Evolutionary conservation across 495 filamentous ascomycete species (phyloP).

Genomic region (Cenococcum geophilum): DNA sequence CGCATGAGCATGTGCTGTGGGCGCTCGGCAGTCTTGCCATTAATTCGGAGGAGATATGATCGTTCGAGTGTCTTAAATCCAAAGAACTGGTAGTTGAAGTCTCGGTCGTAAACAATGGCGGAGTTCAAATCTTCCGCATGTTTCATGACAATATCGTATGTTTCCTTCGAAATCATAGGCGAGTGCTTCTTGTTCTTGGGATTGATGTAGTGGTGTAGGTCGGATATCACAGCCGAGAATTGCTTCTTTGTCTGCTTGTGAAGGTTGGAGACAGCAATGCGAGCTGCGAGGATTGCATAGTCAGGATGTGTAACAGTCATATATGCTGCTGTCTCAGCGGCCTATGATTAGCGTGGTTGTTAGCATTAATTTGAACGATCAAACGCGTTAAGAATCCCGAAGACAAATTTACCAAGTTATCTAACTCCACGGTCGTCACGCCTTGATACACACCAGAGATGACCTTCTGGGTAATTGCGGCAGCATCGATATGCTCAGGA

Average conservation of each 20-base stretch:
- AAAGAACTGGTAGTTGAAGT: conserved; percentile 99
- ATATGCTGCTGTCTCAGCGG: conserved; percentile 97
- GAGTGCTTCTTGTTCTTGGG: conserved; percentile 79
- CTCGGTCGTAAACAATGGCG: conserved; percentile 96
- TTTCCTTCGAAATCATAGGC: conserved; percentile 88
- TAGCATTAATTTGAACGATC: conserved; percentile 8
- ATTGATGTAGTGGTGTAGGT: conserved; percentile 94
- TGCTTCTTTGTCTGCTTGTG: conserved; percentile 99
- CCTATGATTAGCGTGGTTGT: conserved; percentile 47
- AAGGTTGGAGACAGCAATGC: conserved; percentile 97
- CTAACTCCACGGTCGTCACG: conserved; percentile 89
- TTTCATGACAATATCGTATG: conserved; percentile 86
- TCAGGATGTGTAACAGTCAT: conserved; percentile 99
- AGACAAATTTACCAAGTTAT: conserved; percentile 73
- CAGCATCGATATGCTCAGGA: conserved; percentile 92
- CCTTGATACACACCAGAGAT: conserved; percentile 99
- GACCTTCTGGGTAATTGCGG: conserved; percentile 97
- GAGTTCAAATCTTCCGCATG: conserved; percentile 96
- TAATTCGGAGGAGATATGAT: conserved; percentile 87
- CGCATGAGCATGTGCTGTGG: conserved; percentile 99
- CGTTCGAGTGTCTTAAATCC: conserved; percentile 99
- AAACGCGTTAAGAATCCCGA: background rate
- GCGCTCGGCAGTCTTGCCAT: conserved; percentile 90
- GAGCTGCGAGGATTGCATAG: conserved; percentile 96
- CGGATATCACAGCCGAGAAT: conserved; percentile 86